These are phyloP conservation scores for Bipolaris victoriae DNA, from an alignment of 2,329 filamentous ascomycete genomes.

Conservation along the genomic window DNA sequence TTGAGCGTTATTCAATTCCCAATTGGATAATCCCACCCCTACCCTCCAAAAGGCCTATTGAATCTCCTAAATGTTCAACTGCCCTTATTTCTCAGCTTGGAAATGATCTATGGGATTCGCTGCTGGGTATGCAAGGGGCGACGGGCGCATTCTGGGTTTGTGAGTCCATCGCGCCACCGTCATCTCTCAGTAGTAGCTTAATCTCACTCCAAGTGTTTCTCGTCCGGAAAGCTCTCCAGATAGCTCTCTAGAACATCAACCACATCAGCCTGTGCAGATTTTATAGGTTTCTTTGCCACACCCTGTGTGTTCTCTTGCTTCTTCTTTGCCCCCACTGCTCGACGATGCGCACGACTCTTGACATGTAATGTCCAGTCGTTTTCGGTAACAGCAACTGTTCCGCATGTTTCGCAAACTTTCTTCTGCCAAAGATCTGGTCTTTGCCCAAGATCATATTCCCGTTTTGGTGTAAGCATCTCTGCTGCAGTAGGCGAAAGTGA, in stretches of 20 bases:
- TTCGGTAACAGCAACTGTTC: constrained; percentile 60
- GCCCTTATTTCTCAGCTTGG: not conserved
- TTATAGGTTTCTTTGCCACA: not conserved
- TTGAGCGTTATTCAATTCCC: constrained; percentile 2
- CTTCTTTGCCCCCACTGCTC: constrained; percentile 40
- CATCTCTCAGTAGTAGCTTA: not conserved
- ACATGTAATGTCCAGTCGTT: constrained; percentile 65
- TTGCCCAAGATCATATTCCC: constrained; percentile 54
- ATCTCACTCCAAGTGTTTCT: not conserved
- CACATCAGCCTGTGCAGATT: constrained; percentile 20
- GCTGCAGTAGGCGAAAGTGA: constrained; percentile 63
- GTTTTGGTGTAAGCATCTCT: constrained; percentile 64
- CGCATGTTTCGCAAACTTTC: constrained; percentile 74
- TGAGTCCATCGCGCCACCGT: not conserved
- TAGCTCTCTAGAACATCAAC: constrained; percentile 35
- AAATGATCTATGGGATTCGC: not conserved
- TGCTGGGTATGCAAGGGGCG: not conserved
- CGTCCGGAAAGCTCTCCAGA: constrained; percentile 16
- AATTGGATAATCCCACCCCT: not conserved
- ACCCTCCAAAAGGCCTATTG: not conserved
- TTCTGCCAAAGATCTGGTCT: constrained; percentile 56
- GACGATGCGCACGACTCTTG: constrained; percentile 60
- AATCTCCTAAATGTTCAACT: not conserved
- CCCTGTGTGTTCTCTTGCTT: constrained; percentile 29
- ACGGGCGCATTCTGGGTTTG: not conserved